Evolutionary conservation across 345 rosid genomes (phyloP), one percentile per base, ranked within the genome.

Genomic region (Dipteronia sinensis): DNA sequence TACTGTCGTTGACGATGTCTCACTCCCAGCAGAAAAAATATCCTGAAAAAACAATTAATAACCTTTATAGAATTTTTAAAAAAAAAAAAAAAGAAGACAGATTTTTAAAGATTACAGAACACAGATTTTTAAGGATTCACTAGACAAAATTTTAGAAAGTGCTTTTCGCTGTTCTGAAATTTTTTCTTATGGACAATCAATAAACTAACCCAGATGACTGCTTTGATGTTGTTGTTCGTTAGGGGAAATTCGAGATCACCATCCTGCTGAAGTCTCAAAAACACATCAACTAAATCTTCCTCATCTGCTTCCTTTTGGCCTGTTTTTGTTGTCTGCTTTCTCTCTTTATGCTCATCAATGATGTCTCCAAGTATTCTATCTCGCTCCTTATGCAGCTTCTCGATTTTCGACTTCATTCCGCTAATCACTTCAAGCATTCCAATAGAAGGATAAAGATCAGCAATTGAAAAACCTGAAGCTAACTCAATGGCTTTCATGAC

Each of bases 201-300:
- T 6, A 40, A 40, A 40, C 44, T 40, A 40, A 40, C 44, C 10
- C 44, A 40, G 44, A 40, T 40, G 2, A 40, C 44, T 40, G 44
- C 44, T 40, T 40, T 40, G 44, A 40, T 40, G 44, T 40, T 40
- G 44, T 40, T 40, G 44, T 40, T 40, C 9, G 44, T 40, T 40
- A 40, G 44, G 1, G 8, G 44, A 40, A 40, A 40, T 40, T 40
- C 44, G 9, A 40, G 44, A 40, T 40, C 44, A 40, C 44, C 44
- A 40, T 40, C 44, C 44, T 40, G 3, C 44, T 40, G 44, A 40
- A 40, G 44, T 40, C 44, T 40, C 44, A 40, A 40, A 40, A 40
- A 40, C 9, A 40, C 44, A 40, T 40, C 44, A 40, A 85, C 74
- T n/a, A 85, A 46, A 75, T 83, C 86, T 72, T 86, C 81, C n/a